Percentiles rank a stretch among this genome's conserved stretches.
These are phyloP conservation scores for Camillea tinctor DNA, from an alignment of 2,329 filamentous ascomycete genomes.

Conservation along the genomic window DNA sequence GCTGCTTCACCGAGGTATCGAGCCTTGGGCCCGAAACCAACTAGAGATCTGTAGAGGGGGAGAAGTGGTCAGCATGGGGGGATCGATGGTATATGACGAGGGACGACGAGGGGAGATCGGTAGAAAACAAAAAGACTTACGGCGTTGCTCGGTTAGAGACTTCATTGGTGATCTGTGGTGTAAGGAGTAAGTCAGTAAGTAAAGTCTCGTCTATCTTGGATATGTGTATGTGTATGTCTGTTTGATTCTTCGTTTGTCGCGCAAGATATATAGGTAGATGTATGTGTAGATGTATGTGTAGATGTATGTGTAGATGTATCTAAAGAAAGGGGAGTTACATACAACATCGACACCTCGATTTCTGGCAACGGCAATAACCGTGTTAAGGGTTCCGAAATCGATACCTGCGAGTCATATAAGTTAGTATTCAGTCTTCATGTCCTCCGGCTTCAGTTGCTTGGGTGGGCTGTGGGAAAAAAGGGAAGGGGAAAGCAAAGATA, in stretches of 20 bases:
- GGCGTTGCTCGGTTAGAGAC: constrained; percentile 97
- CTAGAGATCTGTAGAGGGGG: constrained; percentile 66
- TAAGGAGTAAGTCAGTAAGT: neutral
- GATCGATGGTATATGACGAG: neutral
- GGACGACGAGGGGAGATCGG: constrained; percentile 10
- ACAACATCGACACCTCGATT: constrained; percentile 99
- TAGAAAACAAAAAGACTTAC: constrained; percentile 66
- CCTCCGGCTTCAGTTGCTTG: too few relatives aligned
- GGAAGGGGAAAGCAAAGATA: neutral
- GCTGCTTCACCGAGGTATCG: constrained; percentile 93
- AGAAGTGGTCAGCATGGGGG: constrained; percentile 19
- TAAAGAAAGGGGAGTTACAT: constrained; percentile 51
- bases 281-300: too few relatives aligned
- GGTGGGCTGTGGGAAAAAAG: neutral
- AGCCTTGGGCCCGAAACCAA: constrained; percentile 91
- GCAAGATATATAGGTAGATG: constrained; percentile 16
- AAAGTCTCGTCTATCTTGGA: neutral
- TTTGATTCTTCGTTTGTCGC: constrained; percentile 19
- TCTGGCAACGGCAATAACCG: constrained; percentile 93
- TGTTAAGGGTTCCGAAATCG: constrained; percentile 96
- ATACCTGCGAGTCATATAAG: constrained; percentile 54
- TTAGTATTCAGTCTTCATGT: constrained; percentile 11
- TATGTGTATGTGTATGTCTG: too few relatives aligned
- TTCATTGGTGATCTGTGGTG: constrained; percentile 88
- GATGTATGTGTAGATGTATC: constrained; percentile 16